phyloP scores from a whole-genome alignment of 2,329 filamentous ascomycete genomes.

The Ilyonectria mors-panacis region DNA sequence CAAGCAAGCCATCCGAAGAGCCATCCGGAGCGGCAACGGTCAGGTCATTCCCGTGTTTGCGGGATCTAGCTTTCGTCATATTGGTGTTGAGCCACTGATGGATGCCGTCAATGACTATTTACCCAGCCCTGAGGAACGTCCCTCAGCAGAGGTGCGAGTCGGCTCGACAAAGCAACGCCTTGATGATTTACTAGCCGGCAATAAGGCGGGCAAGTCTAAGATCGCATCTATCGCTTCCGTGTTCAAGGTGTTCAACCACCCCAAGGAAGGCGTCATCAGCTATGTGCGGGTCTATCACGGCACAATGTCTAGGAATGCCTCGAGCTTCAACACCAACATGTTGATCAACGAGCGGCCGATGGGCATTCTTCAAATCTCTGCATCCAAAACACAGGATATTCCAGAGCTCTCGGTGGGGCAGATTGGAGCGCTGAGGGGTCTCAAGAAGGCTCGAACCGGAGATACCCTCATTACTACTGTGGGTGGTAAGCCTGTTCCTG shows the following conservation, averaged over 20 bases:
- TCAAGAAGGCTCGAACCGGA: constrained; percentile 93
- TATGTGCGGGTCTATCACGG: constrained; percentile 95
- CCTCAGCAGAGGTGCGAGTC: constrained; percentile 83
- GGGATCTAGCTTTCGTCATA: constrained; percentile 92
- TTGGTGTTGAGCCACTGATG: constrained; percentile 92
- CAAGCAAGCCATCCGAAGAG: constrained; percentile 80
- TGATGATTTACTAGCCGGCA: constrained; percentile 58
- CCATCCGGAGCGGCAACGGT: constrained; percentile 77
- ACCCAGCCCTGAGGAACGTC: constrained; percentile 84
- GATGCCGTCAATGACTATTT: constrained; percentile 91
- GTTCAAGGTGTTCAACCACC: constrained; percentile 95
- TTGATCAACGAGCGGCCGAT: constrained; percentile 84
- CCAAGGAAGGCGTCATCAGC: constrained; percentile 87
- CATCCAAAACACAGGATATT: constrained; percentile 88
- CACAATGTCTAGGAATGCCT: constrained; percentile 78
- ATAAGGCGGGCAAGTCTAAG: constrained; percentile 53
- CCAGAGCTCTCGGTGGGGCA: constrained; percentile 86
- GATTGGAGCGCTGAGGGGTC: constrained; percentile 92
- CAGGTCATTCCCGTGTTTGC: constrained; percentile 89
- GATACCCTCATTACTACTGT: constrained; percentile 88
- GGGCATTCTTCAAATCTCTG: constrained; percentile 90
- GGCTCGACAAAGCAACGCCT: constrained; percentile 64
- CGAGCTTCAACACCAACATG: constrained; percentile 90
- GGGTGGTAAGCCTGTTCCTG: constrained; percentile 73
- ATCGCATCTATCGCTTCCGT: constrained; percentile 74